These are phyloP conservation scores for Canavalia gladiata DNA, from an alignment of 306 rosid genomes.

Conservation along the genomic window DNA sequence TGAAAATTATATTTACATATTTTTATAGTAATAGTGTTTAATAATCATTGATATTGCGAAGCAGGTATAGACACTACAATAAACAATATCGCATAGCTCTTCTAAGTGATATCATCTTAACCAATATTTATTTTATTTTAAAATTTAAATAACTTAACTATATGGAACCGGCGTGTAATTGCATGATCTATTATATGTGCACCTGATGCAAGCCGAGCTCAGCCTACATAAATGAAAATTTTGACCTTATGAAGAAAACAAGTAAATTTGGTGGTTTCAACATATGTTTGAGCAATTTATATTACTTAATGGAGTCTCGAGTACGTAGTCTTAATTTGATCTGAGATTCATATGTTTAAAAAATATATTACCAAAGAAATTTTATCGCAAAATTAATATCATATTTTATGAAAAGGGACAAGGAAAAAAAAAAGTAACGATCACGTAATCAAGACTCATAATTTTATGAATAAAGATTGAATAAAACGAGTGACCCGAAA, in stretches of 20 bases:
- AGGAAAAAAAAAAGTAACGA: neutral
- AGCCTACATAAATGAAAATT: neutral
- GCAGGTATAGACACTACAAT: neutral
- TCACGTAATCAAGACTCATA: neutral
- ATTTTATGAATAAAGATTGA: neutral
- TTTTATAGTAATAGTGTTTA: neutral
- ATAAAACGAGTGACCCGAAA: slow-evolving; percentile 3
- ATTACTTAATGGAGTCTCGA: neutral
- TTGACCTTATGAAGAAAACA: neutral
- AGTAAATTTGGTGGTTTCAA: neutral
- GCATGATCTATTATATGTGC: neutral
- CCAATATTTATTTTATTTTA: slow-evolving; percentile 2
- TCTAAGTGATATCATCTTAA: slow-evolving; percentile 17
- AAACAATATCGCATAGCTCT: neutral
- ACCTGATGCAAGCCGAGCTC: neutral
- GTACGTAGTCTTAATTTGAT: neutral
- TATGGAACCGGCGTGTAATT: neutral
- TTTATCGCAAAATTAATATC: neutral
- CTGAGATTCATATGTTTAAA: neutral
- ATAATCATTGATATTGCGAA: neutral
- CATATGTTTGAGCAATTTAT: neutral
- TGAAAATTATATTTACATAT: neutral
- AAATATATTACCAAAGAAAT: neutral
- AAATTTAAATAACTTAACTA: slow-evolving; percentile 1
- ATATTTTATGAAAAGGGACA: neutral